Percentiles rank a stretch among this genome's conserved stretches.
phyloP scores from a whole-genome alignment of 2,329 filamentous ascomycete species.

The Sphaerostilbella broomeana region DNA sequence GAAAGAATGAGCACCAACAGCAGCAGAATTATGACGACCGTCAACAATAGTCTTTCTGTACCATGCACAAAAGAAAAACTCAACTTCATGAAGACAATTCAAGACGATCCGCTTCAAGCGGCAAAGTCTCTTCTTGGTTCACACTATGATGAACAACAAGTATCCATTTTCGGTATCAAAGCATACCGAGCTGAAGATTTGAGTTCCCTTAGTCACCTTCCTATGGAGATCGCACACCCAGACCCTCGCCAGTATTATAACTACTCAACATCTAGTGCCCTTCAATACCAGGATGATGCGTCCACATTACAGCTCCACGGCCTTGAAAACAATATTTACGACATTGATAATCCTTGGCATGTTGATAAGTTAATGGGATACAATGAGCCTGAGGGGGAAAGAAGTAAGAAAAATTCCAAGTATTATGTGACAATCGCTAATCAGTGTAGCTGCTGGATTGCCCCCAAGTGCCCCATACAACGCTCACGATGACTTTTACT shows the following conservation, averaged over 20 bases:
- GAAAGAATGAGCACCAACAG: slow-evolving; percentile 18
- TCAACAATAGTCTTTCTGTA: slow-evolving; percentile 5
- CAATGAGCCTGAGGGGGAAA: slow-evolving; percentile 14
- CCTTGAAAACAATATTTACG: slow-evolving; percentile 18
- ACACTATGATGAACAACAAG: slow-evolving; percentile 9
- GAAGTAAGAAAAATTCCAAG: slow-evolving; percentile 10
- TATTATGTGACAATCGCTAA: not conserved
- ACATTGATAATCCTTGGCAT: slow-evolving; percentile 20
- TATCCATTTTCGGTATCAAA: slow-evolving; percentile 12
- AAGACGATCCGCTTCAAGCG: slow-evolving; percentile 16
- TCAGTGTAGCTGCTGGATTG: not conserved
- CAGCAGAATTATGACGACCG: slow-evolving; percentile 23
- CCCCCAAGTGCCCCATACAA: slow-evolving; percentile 1
- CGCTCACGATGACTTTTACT: slow-evolving; percentile 2
- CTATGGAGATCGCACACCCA: slow-evolving; percentile 13
- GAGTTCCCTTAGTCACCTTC: slow-evolving; percentile 15
- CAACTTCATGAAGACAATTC: slow-evolving; percentile 17
- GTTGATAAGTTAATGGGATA: slow-evolving; percentile 17
- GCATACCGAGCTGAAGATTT: slow-evolving; percentile 15
- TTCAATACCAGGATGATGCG: slow-evolving; percentile 3
- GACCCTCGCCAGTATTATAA: slow-evolving; percentile 14
- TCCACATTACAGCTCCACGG: slow-evolving; percentile 15
- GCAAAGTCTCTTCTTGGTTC: slow-evolving; percentile 18
- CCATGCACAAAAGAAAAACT: slow-evolving; percentile 16
- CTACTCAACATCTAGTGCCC: slow-evolving; percentile 11